Evolutionary conservation across 768 basidiomycete species (phyloP).

Genomic region (Phaeotremella skinneri): DNA sequence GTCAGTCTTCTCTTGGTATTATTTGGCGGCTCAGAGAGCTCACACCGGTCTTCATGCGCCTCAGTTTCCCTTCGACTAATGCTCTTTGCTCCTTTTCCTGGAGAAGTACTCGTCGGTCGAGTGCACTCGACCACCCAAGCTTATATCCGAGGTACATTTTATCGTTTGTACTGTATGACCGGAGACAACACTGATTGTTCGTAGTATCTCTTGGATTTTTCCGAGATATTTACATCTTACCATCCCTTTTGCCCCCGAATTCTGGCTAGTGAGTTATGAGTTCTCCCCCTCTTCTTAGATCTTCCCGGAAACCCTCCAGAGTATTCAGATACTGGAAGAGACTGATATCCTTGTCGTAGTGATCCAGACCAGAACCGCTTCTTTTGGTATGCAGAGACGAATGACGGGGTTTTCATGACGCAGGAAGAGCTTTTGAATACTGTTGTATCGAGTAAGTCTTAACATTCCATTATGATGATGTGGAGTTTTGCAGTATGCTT

Average conservation of each 20-base stretch:
- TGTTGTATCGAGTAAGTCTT: slow-evolving; percentile 19
- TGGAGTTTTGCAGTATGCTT: background rate
- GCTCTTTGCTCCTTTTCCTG: slow-evolving; percentile 84
- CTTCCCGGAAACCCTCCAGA: background rate
- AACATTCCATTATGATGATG: background rate
- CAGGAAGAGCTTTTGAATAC: slow-evolving; percentile 35
- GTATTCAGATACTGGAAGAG: background rate
- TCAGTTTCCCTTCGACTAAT: slow-evolving; percentile 84
- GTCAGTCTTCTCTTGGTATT: slow-evolving; percentile 53
- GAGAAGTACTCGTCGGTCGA: slow-evolving; percentile 84
- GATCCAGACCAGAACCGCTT: slow-evolving; percentile 46
- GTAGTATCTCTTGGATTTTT: slow-evolving; percentile 87
- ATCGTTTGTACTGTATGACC: background rate
- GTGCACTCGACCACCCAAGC: slow-evolving; percentile 83
- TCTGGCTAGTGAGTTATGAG: slow-evolving; percentile 48
- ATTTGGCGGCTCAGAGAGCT: background rate
- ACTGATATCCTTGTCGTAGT: slow-evolving; percentile 25
- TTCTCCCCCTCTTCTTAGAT: background rate
- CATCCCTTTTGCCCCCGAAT: slow-evolving; percentile 74
- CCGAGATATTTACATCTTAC: slow-evolving; percentile 84
- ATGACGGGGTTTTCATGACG: slow-evolving; percentile 23
- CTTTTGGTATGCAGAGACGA: slow-evolving; percentile 50
- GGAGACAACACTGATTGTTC: slow-evolving; percentile 5
- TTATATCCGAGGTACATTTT: slow-evolving; percentile 67
- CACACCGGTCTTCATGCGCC: background rate